Evolutionary conservation across 805 yeast species (phyloP).

Genomic region (Cyberlindnera nakhonratchasimensis): DNA sequence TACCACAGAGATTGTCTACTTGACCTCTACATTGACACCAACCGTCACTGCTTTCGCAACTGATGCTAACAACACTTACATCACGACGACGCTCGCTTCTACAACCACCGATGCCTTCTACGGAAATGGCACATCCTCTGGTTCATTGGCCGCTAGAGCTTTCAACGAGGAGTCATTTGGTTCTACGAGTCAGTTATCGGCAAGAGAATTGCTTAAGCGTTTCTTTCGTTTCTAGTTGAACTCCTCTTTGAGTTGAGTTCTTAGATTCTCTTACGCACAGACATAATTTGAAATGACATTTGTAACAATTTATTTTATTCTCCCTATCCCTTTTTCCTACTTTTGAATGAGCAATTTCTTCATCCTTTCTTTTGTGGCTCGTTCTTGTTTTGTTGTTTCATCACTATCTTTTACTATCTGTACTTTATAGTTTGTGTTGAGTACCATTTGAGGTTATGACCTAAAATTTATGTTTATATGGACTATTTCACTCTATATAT

Average conservation of each 20-base stretch:
- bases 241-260: neutral
- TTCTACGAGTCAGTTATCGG: constrained; percentile 6
- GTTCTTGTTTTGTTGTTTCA: neutral
- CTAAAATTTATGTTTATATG: neutral
- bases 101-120: constrained; percentile 15
- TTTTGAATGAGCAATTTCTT: no score
- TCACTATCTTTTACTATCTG: no score
- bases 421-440: no score
- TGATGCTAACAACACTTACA: constrained; percentile 5
- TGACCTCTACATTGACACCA: constrained; percentile 21
- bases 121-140: constrained; percentile 17
- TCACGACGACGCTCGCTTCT: constrained; percentile 10
- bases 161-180: constrained; percentile 8
- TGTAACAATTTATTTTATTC: neutral
- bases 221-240: constrained; percentile 14
- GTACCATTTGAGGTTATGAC: no score
- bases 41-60: constrained; percentile 5
- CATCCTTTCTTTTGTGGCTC: neutral
- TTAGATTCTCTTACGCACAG: neutral
- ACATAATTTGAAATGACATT: no score
- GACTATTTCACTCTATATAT: neutral
- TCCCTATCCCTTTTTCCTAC: neutral
- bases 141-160: constrained; percentile 12
- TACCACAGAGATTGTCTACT: constrained; percentile 17
- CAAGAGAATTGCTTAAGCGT: constrained; percentile 14